Conservation (phyloP, 345 rosid species). For the Clausena lansium region DNA sequence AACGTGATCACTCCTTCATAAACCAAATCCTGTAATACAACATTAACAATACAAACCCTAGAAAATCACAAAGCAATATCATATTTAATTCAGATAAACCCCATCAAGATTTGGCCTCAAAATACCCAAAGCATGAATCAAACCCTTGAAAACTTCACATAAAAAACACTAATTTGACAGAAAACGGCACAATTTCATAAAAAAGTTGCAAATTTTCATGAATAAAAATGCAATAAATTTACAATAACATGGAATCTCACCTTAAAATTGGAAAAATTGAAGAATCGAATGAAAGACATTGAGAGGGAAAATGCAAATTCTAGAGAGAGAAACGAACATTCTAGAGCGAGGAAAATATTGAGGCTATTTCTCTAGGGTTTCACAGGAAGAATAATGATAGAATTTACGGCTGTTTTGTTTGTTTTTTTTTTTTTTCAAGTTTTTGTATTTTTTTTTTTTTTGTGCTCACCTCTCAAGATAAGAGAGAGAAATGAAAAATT, state of each 20-base stretch:
- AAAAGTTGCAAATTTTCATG: not conserved
- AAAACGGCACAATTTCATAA: not conserved
- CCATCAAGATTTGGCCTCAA: not conserved
- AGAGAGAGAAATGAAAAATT: not conserved
- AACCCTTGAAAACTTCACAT: not conserved
- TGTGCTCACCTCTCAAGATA: slow-evolving; percentile 5
- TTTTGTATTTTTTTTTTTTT: not conserved
- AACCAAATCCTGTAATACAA: not conserved
- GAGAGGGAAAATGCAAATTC: slow-evolving; percentile 2
- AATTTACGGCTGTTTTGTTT: not conserved
- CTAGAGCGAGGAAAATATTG: not conserved
- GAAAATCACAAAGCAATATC: not conserved
- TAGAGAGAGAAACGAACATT: not conserved
- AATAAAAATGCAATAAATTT: not conserved
- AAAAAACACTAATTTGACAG: not conserved
- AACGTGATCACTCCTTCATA: not conserved
- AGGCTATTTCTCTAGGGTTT: not conserved
- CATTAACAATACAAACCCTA: not conserved
- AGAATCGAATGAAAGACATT: not conserved
- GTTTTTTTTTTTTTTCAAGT: not conserved
- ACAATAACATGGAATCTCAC: not conserved
- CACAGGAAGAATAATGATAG: not conserved
- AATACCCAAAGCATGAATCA: slow-evolving; percentile 1
- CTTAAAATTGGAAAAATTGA: slow-evolving; percentile 4
- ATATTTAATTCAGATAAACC: not conserved